Evolutionary conservation across 2,329 filamentous ascomycete species (phyloP).

Genomic region (Colletotrichum camelliae): DNA sequence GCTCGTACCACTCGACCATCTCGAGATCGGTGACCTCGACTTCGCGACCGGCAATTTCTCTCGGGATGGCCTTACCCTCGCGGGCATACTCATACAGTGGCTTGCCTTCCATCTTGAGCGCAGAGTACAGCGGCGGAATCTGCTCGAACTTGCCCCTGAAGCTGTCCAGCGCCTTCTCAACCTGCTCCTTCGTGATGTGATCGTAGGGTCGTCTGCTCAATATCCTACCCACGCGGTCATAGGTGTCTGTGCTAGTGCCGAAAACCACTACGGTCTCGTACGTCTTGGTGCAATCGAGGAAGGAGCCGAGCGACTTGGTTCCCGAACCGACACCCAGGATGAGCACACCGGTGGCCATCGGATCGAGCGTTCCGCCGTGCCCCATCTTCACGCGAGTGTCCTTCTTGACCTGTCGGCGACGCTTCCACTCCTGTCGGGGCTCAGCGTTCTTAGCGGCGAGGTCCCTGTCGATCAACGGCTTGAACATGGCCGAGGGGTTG

Average conservation of each 20-base stretch:
- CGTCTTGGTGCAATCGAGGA: conserved; percentile 88
- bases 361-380: conserved; percentile 94
- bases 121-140: conserved; percentile 90
- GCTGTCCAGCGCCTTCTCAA: conserved; percentile 75
- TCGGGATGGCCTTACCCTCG: conserved; percentile 84
- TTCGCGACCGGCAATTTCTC: conserved; percentile 80
- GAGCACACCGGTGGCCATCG: conserved; percentile 90
- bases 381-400: conserved; percentile 86
- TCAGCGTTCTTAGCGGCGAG: conserved; percentile 60
- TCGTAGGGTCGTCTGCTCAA: conserved; percentile 77
- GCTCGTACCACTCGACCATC: conserved; percentile 83
- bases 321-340: conserved; percentile 87
- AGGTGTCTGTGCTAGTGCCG: conserved; percentile 90
- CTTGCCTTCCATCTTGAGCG: conserved; percentile 91
- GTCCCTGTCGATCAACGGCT: conserved; percentile 75
- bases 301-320: conserved; percentile 81
- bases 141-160: conserved; percentile 89
- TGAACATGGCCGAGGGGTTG: conserved; percentile 80
- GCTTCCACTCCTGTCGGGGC: conserved; percentile 62
- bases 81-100: conserved; percentile 95
- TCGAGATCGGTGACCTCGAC: conserved; percentile 82
- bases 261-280: conserved; percentile 93
- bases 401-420: conserved; percentile 62
- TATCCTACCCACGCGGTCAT: conserved; percentile 86
- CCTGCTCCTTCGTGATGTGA: conserved; percentile 79